Base-by-base conservation (phyloP, 2,329 filamentous ascomycete genomes). In the Scedosporium minutisporum region DNA sequence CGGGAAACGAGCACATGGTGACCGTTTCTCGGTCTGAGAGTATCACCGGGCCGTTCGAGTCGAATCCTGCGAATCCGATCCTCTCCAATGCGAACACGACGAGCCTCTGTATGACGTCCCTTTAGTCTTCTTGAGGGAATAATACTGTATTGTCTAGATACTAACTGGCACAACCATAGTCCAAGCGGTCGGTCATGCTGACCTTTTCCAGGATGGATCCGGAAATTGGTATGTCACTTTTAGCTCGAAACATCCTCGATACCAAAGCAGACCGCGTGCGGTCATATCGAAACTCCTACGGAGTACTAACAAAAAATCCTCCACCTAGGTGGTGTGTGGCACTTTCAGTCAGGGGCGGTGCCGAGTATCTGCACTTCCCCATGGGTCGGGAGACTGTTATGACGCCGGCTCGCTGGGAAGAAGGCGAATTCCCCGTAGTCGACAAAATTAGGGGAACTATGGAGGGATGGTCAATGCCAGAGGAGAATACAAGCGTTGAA, bases 341-440 rank as follows among this genome's bases (percentile, higher is more conserved):
- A 1, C 69, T 85, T 1, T 73, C 77, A 0, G 80, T 77, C 0
- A 73, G 82, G 1, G 74, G 73, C 16, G 79, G 77, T 0, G 74
- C 77, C 0, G 70, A 70, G 16, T 80, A 71, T 65, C 65, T 68
- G 29, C 71, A 72, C 21, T 82, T 79, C 65, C 79, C 80, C 0
- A 82, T 84, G 81, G 82, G 82, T 1, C 73, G 82, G 9, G 82
- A 86, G 67, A 77, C 78, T 0, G 76, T 82, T 0, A 69, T 83
- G 3, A 76, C 74, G 10, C 75, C 79, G 0, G 80, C 77, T 1
- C 78, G 72, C 3, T 86, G 81, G 83, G 64, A 75, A 0, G 69
- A 75, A 3, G 77, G 75, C 0, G 74, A 78, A 6, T 85, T 80
- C 79, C 82, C 82, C 0, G 51, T 77, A 59, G 65, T 78, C 65